Conservation (phyloP, 2,329 filamentous ascomycete species). For the Botrytis squamosa region DNA sequence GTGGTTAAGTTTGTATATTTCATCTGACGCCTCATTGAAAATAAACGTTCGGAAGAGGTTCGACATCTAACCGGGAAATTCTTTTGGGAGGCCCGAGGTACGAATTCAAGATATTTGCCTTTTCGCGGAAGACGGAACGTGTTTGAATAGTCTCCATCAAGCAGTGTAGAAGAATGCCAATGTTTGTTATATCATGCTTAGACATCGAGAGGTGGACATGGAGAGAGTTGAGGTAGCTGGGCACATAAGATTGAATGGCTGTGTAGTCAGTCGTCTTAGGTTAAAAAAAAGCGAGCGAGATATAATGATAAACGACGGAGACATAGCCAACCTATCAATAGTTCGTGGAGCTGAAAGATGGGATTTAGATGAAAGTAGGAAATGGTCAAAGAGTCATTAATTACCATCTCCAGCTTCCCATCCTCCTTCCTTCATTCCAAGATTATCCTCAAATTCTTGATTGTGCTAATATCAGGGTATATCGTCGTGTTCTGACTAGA, state of each 20-base stretch:
- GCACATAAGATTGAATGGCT: not conserved
- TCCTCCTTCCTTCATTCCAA: not conserved
- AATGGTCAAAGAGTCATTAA: not conserved
- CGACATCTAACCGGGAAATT: not conserved
- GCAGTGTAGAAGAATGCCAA: not conserved
- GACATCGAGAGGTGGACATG: constrained; percentile 9
- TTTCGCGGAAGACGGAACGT: constrained; percentile 20
- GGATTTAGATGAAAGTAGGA: not conserved
- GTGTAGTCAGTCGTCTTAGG: not conserved
- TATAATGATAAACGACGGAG: not conserved
- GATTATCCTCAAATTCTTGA: not conserved
- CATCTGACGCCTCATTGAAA: constrained; percentile 3
- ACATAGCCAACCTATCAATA: not conserved
- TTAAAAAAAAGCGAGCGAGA: not conserved
- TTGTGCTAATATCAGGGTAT: not conserved
- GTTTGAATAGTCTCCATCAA: not conserved
- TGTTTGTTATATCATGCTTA: not conserved
- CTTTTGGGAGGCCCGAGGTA: not conserved
- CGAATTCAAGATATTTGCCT: not conserved
- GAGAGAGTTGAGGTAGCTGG: not conserved
- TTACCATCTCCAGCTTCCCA: not conserved
- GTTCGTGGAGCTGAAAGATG: not conserved
- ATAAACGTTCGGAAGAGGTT: constrained; percentile 13
- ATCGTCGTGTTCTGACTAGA: not conserved
- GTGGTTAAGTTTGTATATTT: not conserved